Conservation (phyloP, 139 green algal genomes). For the Chlorella sorokiniana region DNA sequence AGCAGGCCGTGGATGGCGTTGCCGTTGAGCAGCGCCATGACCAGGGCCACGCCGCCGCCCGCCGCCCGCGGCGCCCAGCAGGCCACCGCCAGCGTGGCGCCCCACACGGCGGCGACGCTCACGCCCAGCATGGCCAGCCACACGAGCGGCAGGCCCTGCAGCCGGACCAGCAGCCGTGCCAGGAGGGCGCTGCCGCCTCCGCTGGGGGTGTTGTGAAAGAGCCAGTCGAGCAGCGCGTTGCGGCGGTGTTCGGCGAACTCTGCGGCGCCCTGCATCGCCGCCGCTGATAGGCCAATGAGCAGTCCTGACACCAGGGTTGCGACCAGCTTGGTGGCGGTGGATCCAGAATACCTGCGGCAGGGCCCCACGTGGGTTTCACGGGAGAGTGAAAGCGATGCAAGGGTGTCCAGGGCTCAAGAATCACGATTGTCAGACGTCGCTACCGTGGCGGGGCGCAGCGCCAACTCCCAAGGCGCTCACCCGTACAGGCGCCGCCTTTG, state of each 20-base stretch:
- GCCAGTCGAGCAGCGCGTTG: background rate
- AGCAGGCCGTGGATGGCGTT: slow-evolving; percentile 60
- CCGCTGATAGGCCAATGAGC: slow-evolving; percentile 67
- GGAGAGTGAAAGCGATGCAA: background rate
- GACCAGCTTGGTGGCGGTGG: slow-evolving; percentile 71
- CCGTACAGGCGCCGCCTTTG: slow-evolving; percentile 3
- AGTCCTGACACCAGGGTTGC: slow-evolving; percentile 71
- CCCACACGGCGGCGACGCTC: slow-evolving; percentile 50
- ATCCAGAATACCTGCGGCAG: slow-evolving; percentile 71
- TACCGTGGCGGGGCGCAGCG: background rate
- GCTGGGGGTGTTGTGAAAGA: background rate
- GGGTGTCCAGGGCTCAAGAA: background rate
- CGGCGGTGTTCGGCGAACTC: background rate
- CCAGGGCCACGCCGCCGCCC: slow-evolving; percentile 80
- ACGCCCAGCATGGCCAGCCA: slow-evolving; percentile 19
- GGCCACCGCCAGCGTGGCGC: slow-evolving; percentile 63
- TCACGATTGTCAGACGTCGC: background rate
- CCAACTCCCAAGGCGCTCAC: background rate
- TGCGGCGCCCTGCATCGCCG: slow-evolving; percentile 46
- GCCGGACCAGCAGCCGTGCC: slow-evolving; percentile 23
- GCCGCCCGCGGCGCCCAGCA: slow-evolving; percentile 74
- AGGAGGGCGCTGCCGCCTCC: background rate
- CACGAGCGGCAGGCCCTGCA: background rate
- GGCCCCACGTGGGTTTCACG: background rate
- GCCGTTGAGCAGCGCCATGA: slow-evolving; percentile 35